phyloP scores from a whole-genome alignment of 2,329 filamentous ascomycete species.

The Rasamsonia emersonii region DNA sequence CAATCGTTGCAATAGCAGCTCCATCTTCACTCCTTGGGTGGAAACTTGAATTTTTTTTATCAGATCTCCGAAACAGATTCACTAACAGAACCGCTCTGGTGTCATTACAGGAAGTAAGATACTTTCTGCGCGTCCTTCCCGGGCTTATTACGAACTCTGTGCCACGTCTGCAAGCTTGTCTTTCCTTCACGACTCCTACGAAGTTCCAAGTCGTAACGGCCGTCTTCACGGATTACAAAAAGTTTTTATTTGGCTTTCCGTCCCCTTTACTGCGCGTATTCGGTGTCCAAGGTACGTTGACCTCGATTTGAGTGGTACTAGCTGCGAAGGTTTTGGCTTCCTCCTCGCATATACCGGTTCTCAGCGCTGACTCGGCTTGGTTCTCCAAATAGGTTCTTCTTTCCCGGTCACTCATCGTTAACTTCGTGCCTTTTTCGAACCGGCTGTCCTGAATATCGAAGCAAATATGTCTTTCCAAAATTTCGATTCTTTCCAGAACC shows the following conservation, averaged over 20 bases:
- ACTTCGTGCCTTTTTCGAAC: background rate
- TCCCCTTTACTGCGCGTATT: constrained; percentile 10
- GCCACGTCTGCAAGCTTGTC: constrained; percentile 26
- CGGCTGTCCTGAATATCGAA: constrained; percentile 1
- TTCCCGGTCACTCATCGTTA: background rate
- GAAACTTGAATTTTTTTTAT: background rate
- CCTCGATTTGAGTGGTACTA: background rate
- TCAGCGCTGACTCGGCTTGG: background rate
- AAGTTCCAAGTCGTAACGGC: constrained; percentile 25
- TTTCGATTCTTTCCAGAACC: constrained; percentile 56
- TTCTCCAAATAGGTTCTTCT: background rate
- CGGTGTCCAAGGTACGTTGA: constrained; percentile 15
- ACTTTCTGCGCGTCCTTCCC: constrained; percentile 12
- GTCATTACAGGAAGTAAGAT: constrained; percentile 9
- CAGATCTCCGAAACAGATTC: background rate
- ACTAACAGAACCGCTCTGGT: constrained; percentile 8
- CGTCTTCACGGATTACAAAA: constrained; percentile 23
- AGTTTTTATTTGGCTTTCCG: constrained; percentile 15
- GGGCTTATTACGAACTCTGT: constrained; percentile 16
- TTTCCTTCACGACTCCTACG: constrained; percentile 34
- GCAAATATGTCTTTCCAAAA: constrained; percentile 57
- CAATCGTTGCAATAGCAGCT: too few relatives aligned
- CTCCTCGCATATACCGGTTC: background rate
- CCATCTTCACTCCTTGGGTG: too few relatives aligned
- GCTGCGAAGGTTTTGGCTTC: too few relatives aligned